A percentile compares a stretch with the other conserved stretches of the same genome.
phyloP scores from a whole-genome alignment of 306 rosid genomes.

The Boehmeria nivea region DNA sequence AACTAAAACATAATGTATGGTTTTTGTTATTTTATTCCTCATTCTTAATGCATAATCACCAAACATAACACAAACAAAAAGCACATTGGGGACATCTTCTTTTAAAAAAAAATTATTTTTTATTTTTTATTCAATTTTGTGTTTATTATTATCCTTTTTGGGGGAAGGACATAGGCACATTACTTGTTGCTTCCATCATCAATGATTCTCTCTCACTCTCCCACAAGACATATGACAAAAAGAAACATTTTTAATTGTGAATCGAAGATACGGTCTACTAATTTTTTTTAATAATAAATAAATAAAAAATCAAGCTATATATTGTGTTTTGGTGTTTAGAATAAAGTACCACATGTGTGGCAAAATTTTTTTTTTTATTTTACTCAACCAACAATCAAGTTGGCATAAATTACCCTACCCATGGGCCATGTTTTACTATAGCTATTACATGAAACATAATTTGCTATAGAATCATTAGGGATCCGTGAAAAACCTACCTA shows the following conservation, averaged over 20 bases:
- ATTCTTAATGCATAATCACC: slow-evolving; percentile 7
- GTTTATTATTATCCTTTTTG: slow-evolving; percentile 13
- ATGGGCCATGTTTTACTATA: background rate
- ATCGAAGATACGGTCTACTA: slow-evolving; percentile 5
- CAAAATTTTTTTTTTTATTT: background rate
- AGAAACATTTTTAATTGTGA: background rate
- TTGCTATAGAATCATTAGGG: too few species aligned
- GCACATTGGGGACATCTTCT: slow-evolving; percentile 29
- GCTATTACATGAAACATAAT: background rate
- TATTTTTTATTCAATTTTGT: background rate
- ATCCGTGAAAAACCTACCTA: too few species aligned
- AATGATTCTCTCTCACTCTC: slow-evolving; percentile 1
- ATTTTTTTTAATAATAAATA: background rate
- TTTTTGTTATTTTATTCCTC: background rate
- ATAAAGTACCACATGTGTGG: background rate
- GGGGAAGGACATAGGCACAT: background rate
- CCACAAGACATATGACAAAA: background rate
- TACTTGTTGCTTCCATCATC: slow-evolving; percentile 16
- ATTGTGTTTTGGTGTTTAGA: background rate
- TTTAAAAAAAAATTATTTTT: background rate
- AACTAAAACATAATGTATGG: too few species aligned
- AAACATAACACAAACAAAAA: slow-evolving; percentile 18
- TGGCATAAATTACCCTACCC: background rate
- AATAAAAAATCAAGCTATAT: background rate
- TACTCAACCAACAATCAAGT: background rate